Base-by-base conservation (phyloP, 306 rosid genomes). In the Medicago ruthenica region DNA sequence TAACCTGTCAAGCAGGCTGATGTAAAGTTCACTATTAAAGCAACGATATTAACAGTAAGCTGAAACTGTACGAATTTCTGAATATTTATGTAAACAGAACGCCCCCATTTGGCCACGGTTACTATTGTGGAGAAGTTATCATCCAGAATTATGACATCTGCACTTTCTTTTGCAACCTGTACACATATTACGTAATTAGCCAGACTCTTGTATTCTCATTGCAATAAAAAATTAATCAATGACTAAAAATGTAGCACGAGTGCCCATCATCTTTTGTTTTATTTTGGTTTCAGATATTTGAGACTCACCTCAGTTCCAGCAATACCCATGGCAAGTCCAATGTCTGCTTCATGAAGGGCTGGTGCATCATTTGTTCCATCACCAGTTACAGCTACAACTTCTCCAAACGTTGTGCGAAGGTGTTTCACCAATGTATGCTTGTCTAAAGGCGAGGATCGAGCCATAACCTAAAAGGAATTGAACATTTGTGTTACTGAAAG, bases 281-380 rank as follows among this genome's bases (percentile, higher is more conserved):
- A 36, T 53, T 64, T 73, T 54, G 78, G 57, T 80, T 72, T 63
- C 37, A 55, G 17, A 57, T 61, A 75, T 39, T 70, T 74, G 67
- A 44, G 73, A 65, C 96, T 80, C 82, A 89, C 99, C 88, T 95
- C 99, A 72, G 99, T 95, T 72, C 99, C 99, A 45, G 97, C 97
- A 54, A 95, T 92, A 42, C 99, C 99, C 99, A 95, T 95, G 76
- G 99, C 99, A 51, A 95, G 88, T 83, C 99, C 99, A 83, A 95
- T 92, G 78, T 95, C 97, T 21, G 99, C 99, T 84, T 95, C 97
- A 51, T 95, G 97, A 81, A 95, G 99, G 12, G 99, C 99, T 4
- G 99, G 99, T 34, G 97, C 97, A 86, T 95, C 99, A 63, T 95
- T 95, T 83, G 97, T 95, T 79, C 99, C 99, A 74, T 92, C 99